Evolutionary conservation across 2,329 filamentous ascomycete species (phyloP), one percentile per base, ranked within the genome.

Genomic region (Talaromyces sp.): DNA sequence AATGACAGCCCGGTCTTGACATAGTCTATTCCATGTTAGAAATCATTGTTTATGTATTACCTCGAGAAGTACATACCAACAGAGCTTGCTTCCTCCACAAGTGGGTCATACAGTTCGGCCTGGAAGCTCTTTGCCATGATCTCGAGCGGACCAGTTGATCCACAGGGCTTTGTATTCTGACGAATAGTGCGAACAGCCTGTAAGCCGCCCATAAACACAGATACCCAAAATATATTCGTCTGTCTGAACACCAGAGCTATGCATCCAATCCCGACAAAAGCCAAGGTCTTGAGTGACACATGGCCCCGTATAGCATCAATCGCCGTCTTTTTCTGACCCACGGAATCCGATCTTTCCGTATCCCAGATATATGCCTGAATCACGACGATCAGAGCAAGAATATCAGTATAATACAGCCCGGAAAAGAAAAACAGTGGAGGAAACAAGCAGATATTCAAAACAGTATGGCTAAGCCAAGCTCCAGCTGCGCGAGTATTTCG

Each of bases 161-260:
- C 48, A 28, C 65, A 69, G n/a, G 60, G 54, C n/a, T 65, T 68
- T 6, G 69, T 63, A 33, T 63, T 65, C 22, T 63, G 61, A 31
- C 68, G 66, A 46, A 77, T 61, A 10, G 57, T 73, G 43, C 73
- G 69, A 15, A 76, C 67, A 25, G 74, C 70, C 59, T 75, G 74
- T 48, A 80, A 64, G 22, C 76, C 78, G 33, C 76, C 77, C 17
- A 79, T 63, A 62, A 78, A 80, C 3, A 78, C 64, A 15, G 76
- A 87, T 0, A 92, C 86, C 94, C 94, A 99, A 70, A 99, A 96
- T 57, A 97, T 88, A 67, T 99, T 99, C 0, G 94, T 99, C 73
- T 99, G 94, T 22, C 94, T 82, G 78, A 96, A 94, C 2, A 82
- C 76, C 19, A 99, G 78, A 1, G 90, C 80, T 1, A 83, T 62